Evolutionary conservation across 2,329 filamentous ascomycete genomes (phyloP).

Genomic region (Aureobasidium sp.): DNA sequence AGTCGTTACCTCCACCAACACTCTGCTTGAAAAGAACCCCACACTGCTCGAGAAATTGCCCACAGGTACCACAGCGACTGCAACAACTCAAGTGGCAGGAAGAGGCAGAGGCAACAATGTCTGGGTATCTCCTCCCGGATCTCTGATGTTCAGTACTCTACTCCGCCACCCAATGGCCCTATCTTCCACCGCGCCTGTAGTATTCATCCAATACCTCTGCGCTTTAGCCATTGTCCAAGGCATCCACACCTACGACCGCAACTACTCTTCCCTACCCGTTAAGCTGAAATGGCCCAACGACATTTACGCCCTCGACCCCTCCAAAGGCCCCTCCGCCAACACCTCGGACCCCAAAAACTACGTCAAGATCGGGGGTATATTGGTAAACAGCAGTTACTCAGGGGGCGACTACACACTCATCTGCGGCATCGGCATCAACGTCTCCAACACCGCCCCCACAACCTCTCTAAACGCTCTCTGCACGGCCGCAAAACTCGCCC

Average conservation of each 20-base stretch:
- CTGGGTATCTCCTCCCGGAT: conserved; percentile 85
- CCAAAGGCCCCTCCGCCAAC: neutral
- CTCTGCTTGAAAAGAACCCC: conserved; percentile 85
- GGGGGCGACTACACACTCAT: conserved; percentile 76
- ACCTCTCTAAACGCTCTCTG: conserved; percentile 75
- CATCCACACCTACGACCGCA: conserved; percentile 66
- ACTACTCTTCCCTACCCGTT: conserved; percentile 67
- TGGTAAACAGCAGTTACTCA: conserved; percentile 80
- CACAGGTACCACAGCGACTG: conserved; percentile 77
- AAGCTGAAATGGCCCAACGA: conserved; percentile 98
- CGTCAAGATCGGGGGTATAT: conserved; percentile 86
- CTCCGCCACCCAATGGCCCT: conserved; percentile 74
- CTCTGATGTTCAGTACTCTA: conserved; percentile 79
- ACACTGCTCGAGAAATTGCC: conserved; percentile 68
- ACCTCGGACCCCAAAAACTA: conserved; percentile 53
- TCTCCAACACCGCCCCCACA: conserved; percentile 74
- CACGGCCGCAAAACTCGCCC: conserved; percentile 34
- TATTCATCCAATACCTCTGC: conserved; percentile 90
- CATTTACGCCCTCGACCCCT: conserved; percentile 45
- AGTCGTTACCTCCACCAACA: conserved; percentile 89
- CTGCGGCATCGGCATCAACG: conserved; percentile 75
- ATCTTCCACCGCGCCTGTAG: conserved; percentile 64
- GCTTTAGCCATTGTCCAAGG: conserved; percentile 81
- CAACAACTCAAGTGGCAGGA: conserved; percentile 79
- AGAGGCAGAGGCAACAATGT: conserved; percentile 86